Evolutionary conservation across 495 filamentous ascomycete genomes (phyloP).

Genomic region (Rhypophila decipiens): DNA sequence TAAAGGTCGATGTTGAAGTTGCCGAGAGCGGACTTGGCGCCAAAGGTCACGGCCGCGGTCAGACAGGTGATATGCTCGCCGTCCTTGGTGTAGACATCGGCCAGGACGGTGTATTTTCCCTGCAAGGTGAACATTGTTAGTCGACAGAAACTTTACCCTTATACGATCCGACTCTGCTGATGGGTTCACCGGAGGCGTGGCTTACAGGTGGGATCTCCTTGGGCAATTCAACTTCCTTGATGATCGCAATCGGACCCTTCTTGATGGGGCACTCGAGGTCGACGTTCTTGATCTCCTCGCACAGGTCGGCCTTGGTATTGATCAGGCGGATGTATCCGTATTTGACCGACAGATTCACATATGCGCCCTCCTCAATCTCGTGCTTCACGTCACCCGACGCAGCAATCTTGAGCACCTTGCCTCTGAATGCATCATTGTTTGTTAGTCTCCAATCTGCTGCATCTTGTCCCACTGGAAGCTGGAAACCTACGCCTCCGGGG

Average conservation of each 20-base stretch:
- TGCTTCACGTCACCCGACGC: conserved; percentile 67
- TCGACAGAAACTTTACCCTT: background rate
- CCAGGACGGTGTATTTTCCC: conserved; percentile 85
- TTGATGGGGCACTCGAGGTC: conserved; percentile 85
- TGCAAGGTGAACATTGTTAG: conserved; percentile 29
- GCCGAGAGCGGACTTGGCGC: conserved; percentile 11
- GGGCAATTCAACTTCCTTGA: conserved; percentile 78
- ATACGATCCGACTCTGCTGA: background rate
- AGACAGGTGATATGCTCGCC: conserved; percentile 74
- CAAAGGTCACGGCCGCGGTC: conserved; percentile 58
- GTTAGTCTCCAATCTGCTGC: background rate
- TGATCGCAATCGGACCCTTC: conserved; percentile 63
- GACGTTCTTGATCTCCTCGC: conserved; percentile 79
- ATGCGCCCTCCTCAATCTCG: conserved; percentile 66
- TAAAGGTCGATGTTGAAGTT: conserved; percentile 20
- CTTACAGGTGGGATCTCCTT: conserved; percentile 84
- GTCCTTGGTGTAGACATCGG: conserved; percentile 72
- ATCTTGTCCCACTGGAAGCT: conserved; percentile 1
- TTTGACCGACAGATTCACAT: conserved; percentile 77
- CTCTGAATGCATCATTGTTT: conserved; percentile 45
- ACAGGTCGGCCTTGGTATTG: conserved; percentile 70
- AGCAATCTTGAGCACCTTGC: conserved; percentile 67
- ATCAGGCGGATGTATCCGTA: conserved; percentile 90
- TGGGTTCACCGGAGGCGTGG: conserved; percentile 74
- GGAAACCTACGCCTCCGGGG: conserved; percentile 69